Evolutionary conservation across 2,329 filamentous ascomycete genomes (phyloP).

Genomic region (Pestalotiopsis sp.): DNA sequence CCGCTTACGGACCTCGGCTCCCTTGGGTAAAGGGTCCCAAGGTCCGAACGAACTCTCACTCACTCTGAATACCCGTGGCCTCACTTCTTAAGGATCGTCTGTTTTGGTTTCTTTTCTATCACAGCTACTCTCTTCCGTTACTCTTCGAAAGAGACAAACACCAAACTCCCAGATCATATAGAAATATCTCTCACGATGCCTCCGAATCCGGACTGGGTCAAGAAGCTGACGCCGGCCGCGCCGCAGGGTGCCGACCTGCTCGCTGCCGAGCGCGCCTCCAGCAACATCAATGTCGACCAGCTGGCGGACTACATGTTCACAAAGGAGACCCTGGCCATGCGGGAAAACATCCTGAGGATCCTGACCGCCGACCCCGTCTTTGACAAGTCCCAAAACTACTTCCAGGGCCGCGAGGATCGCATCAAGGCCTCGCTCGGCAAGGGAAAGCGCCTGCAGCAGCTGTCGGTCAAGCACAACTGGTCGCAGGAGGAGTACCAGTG

Average conservation of each 20-base stretch:
- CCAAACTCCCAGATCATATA: neutral
- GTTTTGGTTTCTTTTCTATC: neutral
- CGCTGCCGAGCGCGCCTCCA: conserved; percentile 67
- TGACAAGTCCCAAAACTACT: conserved; percentile 79
- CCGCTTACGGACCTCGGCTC: conserved; percentile 10
- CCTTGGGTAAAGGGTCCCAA: neutral
- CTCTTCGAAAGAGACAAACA: neutral
- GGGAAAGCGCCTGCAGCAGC: conserved; percentile 69
- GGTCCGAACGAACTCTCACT: neutral
- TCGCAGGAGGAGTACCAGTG: conserved; percentile 61
- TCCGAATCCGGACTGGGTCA: conserved; percentile 56
- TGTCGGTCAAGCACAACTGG: conserved; percentile 71
- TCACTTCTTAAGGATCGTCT: neutral
- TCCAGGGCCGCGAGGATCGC: conserved; percentile 68
- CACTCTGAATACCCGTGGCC: neutral
- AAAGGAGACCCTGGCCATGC: conserved; percentile 62
- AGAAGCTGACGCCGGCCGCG: conserved; percentile 65
- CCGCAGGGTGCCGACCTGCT: conserved; percentile 73
- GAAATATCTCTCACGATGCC: neutral
- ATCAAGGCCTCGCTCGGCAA: conserved; percentile 71
- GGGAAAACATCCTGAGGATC: conserved; percentile 63
- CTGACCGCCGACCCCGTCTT: conserved; percentile 71
- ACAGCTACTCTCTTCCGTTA: neutral
- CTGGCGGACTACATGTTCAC: conserved; percentile 72
- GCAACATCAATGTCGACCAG: conserved; percentile 67